Evolutionary conservation across 768 basidiomycete genomes (phyloP), one percentile per base, ranked within the genome.

Genomic region (Tulasnella calospora): DNA sequence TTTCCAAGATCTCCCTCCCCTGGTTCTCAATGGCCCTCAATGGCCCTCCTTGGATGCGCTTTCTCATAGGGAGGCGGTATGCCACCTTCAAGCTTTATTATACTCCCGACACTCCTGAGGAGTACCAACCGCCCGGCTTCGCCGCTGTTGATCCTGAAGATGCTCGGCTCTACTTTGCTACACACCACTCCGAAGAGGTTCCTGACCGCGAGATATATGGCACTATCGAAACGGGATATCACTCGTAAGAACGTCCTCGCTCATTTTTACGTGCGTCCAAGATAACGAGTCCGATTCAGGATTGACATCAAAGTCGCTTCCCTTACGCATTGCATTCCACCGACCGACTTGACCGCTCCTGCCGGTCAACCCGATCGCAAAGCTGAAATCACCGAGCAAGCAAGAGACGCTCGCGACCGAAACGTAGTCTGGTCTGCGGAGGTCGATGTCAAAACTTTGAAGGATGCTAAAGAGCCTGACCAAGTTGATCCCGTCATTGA

Each of bases 21-120:
- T 17, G 3, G 44, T 76, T 73, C 38, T 23, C 79, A 33, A 76
- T 21, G 46, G 17, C 75, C 73, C n/a, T n/a, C n/a, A n/a, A n/a
- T n/a, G n/a, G n/a, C n/a, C n/a, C n/a, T 30, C 41, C 77, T 30
- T 82, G 93, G 94, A 90, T 30, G 19, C 21, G 27, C 36, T 27
- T 30, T 19, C 13, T 69, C 70, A 23, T 82, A 93, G 94, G 90
- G 81, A 91, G 90, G 71, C 91, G 94, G 44, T 96, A 88, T 82
- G 93, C 94, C n/a, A 93, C 92, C 30, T 94, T 96, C 86, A 96
- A 96, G 83, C 84, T 94, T 15, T 94, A 92, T 82, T 96, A 95
- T 83, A 92, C 91, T 19, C 90, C 93, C 71, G 87, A 89, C 30
- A 91, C 94, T 17, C 95, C 95, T 0, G 85, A 87, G 12, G 91